These are phyloP conservation scores for Pholiota conissans DNA, from an alignment of 768 basidiomycete genomes.

Conservation along the genomic window DNA sequence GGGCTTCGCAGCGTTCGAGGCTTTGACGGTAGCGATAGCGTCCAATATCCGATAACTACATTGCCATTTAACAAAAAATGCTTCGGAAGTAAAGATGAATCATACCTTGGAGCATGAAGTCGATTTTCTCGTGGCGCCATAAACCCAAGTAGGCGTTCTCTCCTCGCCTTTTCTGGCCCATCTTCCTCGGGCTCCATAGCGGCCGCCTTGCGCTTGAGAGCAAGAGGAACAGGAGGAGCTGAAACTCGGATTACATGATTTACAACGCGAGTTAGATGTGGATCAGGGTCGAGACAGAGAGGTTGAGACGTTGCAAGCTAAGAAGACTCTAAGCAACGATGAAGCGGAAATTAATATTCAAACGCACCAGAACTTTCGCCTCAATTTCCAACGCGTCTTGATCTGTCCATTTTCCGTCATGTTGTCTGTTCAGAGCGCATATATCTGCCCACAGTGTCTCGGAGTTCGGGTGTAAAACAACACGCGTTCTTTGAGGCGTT, in stretches of 20 bases:
- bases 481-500: slow-evolving; percentile 63
- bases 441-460: slow-evolving; percentile 83
- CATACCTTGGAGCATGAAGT: slow-evolving; percentile 51
- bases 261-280: slow-evolving; percentile 71
- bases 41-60: slow-evolving; percentile 62
- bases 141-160: slow-evolving; percentile 74
- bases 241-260: slow-evolving; percentile 76
- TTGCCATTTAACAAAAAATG: neutral
- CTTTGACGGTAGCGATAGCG: slow-evolving; percentile 33
- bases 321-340: slow-evolving; percentile 3
- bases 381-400: slow-evolving; percentile 72
- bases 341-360: neutral
- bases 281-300: slow-evolving; percentile 79
- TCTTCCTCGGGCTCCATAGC: slow-evolving; percentile 74
- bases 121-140: slow-evolving; percentile 65
- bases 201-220: slow-evolving; percentile 76
- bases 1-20: slow-evolving; percentile 27
- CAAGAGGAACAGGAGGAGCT: slow-evolving; percentile 67
- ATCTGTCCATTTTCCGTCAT: slow-evolving; percentile 66
- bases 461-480: slow-evolving; percentile 73
- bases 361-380: slow-evolving; percentile 69
- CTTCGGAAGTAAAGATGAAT: neutral
- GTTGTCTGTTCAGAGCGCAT: slow-evolving; percentile 63
- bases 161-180: slow-evolving; percentile 70
- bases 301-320: slow-evolving; percentile 76